Base-by-base conservation (phyloP, 2,329 filamentous ascomycete species). In the Aspergillus alliaceus region DNA sequence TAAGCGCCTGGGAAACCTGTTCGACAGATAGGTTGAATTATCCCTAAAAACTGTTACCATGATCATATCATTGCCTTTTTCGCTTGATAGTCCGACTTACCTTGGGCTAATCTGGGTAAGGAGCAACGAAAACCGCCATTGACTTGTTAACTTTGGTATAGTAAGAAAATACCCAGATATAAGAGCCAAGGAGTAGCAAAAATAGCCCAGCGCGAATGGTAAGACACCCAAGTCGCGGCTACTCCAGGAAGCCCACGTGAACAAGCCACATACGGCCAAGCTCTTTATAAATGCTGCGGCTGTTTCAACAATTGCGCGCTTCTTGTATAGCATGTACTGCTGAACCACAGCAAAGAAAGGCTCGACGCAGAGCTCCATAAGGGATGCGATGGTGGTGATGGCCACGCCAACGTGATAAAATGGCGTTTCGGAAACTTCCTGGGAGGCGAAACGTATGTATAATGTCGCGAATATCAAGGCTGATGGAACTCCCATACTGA, bases 311-410 rank as follows among this genome's bases (percentile, higher is more conserved):
- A 83, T 80, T 1, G 93, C 95, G 31, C 95, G 86, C 14, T 90
- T 87, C 54, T 86, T 88, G 69, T 96, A 96, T 25, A 89, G 82
- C 64, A 96, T 84, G 49, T 88, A 86, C 61, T 90, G 88, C 75
- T 97, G 93, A 61, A 93, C 86, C 32, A 96, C 85, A 1, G 93
- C 90, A 73, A 98, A 99, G 53, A 88, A 89, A 0, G 95, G 95
- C 75, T 99, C 95, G 1, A 90, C 87, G 1, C 91, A 74, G 14
- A 99, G 82, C 76, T 99, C 95, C 3, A 96, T 68, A 39, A 87
- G 69, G 1, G 84, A 85, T 31, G 86, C 84, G 25, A 85, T 48
- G 40, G 80, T 79, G 59, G 85, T 86, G 22, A 86, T 67, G 29
- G 72, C 65, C 59, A 89, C 71, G 14, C 84, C 82, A n/a, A 77